Evolutionary conservation across 2,329 filamentous ascomycete genomes (phyloP), one percentile per base, ranked within the genome.

Genomic region (Pseudogymnoascus verrucosus): DNA sequence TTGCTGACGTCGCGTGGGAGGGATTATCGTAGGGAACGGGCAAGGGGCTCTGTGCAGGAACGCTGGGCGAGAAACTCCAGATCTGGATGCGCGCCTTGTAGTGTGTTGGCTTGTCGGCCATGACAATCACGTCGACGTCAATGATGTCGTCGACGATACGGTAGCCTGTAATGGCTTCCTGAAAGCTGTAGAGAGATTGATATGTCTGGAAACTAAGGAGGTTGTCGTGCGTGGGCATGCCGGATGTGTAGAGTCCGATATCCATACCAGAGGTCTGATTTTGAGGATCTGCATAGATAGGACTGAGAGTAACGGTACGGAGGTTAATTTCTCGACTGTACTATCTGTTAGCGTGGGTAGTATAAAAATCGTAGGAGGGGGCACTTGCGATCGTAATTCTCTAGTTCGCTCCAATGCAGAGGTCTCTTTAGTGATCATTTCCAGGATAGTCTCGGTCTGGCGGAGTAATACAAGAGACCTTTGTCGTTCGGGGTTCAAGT

Each of bases 91-190:
- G 62, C 16, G 40, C 62, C 34, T 59, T 54, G 34, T 59, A 63
- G 12, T 54, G 42, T 26, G 51, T 63, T 59, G 16, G 28, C 36
- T 63, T 59, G 23, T 61, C 51, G 16, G 51, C 8, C 44, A 40
- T 39, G 14, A 63, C 21, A 60, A 63, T 60, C 28, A 57, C 51
- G 7, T 63, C 47, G 11, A 63, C 60, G n/a, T 63, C n/a, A 1
- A 40, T n/a, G 5, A 60, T 11, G 28, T 63, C 51, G 16, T 26
- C 23, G 14, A 63, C 59, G 3, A 59, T 8, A 39, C 62, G 62
- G n/a, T 61, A 63, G 5, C 62, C 62, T 7, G 62, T 63, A 19
- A 63, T 54, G n/a, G 62, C 62, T 60, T 60, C 51, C 11, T 63
- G 62, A 14, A 63, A 63, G 3, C 12, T 54, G 40, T 61, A 63